Evolutionary conservation across 2,329 filamentous ascomycete species (phyloP), one percentile per base, ranked within the genome.

Genomic region (Dactylonectria estremocensis): DNA sequence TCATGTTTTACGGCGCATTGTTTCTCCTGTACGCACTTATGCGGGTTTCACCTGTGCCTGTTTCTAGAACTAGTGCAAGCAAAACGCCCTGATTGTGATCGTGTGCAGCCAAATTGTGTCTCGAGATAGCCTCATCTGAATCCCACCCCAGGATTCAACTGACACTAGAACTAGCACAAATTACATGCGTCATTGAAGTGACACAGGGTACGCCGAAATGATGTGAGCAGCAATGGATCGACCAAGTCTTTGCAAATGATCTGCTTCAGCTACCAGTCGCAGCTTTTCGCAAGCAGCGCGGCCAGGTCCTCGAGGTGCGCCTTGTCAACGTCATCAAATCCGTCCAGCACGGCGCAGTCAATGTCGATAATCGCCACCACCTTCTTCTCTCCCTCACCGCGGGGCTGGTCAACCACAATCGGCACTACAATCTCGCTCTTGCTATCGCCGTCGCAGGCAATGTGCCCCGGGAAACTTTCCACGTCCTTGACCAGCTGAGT

Each of bases 351-450:
- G 1, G 90, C 89, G 77, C 93, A 95, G 79, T 96, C 93, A 24
- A 95, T 85, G 76, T 96, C 93, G 67, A 96, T 93, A 70, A 95
- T 93, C 2, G 90, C 93, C 22, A 93, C 90, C 6, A 92, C 82
- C 82, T 88, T 83, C 50, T 73, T 70, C 24, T 76, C 65, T 57
- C 74, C 79, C 49, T 76, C 74, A n/a, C 11, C 50, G 16, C 50
- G 10, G 9, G 28, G 49, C 58, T 73, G 71, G 20, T 76, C 72
- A 16, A 76, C 76, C 5, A 92, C 71, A 68, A 95, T 87, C 2
- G 93, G 93, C 55, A 95, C 93, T 18, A 96, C 93, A 77, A 96
- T 91, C 83, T 96, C 93, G 77, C 93, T 95, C 82, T 85, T 88
- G 75, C 89, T 93, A 64, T 89, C 91, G 4, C 89, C 88, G 79